These are phyloP conservation scores for Nadsonia fulvescens DNA, from an alignment of 805 yeast species.

Conservation along the genomic window DNA sequence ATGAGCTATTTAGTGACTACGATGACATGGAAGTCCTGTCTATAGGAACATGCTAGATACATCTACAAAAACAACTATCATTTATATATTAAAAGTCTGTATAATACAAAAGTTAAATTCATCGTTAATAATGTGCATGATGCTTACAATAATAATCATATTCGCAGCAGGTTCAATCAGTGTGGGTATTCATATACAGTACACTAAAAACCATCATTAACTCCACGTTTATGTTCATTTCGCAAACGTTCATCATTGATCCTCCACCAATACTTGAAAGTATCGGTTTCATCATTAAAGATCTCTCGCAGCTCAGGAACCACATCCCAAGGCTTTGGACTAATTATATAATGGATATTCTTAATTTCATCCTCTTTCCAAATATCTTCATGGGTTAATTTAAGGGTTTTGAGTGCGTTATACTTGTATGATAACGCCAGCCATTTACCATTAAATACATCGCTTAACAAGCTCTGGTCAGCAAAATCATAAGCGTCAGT, in stretches of 20 bases:
- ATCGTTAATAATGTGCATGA: too few species aligned
- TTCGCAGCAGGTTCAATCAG: too few species aligned
- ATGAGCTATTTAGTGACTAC: too few species aligned
- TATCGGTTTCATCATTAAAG: slow-evolving; percentile 25
- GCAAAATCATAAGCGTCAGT: slow-evolving; percentile 33
- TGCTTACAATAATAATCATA: too few species aligned
- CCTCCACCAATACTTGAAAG: slow-evolving; percentile 35
- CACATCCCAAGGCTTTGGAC: slow-evolving; percentile 46
- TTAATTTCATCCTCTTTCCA: slow-evolving; percentile 33
- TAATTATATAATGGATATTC: slow-evolving; percentile 37
- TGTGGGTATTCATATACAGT: too few species aligned
- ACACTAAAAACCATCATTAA: too few species aligned
- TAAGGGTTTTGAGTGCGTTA: slow-evolving; percentile 38
- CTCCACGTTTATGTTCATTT: slow-evolving; percentile 5
- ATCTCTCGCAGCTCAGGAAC: slow-evolving; percentile 13
- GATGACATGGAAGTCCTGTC: too few species aligned
- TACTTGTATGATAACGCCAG: slow-evolving; percentile 32
- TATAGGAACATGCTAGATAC: too few species aligned
- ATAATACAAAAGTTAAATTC: too few species aligned
- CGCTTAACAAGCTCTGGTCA: slow-evolving; percentile 38
- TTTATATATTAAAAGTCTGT: too few species aligned
- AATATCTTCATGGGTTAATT: slow-evolving; percentile 25
- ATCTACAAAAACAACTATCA: too few species aligned
- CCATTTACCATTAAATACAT: slow-evolving; percentile 34
- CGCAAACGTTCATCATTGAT: slow-evolving; percentile 12